Base-by-base conservation (phyloP, 2,329 filamentous ascomycete species). In the Penicillium sp. region DNA sequence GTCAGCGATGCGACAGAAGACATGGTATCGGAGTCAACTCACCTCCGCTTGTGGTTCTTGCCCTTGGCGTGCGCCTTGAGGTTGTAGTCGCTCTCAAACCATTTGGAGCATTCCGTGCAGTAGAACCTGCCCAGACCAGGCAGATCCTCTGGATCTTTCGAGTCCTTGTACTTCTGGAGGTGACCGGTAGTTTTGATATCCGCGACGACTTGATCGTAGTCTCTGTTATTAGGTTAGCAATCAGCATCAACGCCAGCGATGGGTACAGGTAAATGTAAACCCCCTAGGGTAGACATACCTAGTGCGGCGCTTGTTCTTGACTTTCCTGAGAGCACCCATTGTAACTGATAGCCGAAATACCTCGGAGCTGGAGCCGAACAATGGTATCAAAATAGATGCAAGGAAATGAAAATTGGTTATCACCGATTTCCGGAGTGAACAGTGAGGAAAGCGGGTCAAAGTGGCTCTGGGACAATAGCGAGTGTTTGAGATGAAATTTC, bases 31-130 rank as follows among this genome's bases (percentile, higher is more conserved):
- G 13, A 10, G 13, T 9, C 29, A 16, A 65, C 71, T 50, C 70
- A 91, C 90, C 89, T 89, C 80, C 92, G 86, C 84, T 92, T 97
- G 78, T 99, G 94, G 63, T 90, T 91, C 78, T 97, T 99, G 67
- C 91, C 91, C 74, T 89, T 91, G 56, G 82, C 81, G 76, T 99
- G 94, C 29, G 84, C 81, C 36, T 82, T 80, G 57, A 96, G 79
- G 66, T 90, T 95, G 67, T 83, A 75, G 64, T 94, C 89, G 49
- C 87, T 89, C 74, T 97, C 93, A 74, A 95, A 97, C 88, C 91
- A 97, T 79, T 96, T 97, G 61, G 94, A 89, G 75, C 94, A 99
- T 76, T 96, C 90, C 16, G 89, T 81, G 75, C 94, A 99, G 76
- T 97, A 97, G 73, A 87, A 87, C 66, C 86, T 82, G 27, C 94